Evolutionary conservation across 2,329 filamentous ascomycete genomes (phyloP).

Genomic region (Drechmeria coniospora): DNA sequence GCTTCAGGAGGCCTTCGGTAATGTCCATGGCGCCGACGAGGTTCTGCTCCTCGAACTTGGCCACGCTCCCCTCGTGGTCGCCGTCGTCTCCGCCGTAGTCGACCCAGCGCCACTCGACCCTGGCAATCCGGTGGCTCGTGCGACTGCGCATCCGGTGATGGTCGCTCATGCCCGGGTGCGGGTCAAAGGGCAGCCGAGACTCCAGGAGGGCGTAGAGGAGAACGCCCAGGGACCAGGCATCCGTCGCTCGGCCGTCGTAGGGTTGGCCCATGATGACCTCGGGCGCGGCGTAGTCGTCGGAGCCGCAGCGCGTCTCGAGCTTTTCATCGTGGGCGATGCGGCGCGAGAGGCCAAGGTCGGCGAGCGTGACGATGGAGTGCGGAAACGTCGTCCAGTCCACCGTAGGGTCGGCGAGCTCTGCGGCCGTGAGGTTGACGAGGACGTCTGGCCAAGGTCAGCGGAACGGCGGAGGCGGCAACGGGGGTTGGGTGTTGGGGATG

Average conservation of each 20-base stretch:
- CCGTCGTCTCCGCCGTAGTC: conserved; percentile 71
- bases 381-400: conserved; percentile 62
- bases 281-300: conserved; percentile 91
- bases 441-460: conserved; percentile 49
- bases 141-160: conserved; percentile 61
- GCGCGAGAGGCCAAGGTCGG: conserved; percentile 79
- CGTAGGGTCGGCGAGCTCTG: conserved; percentile 46
- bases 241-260: conserved; percentile 82
- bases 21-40: conserved; percentile 64
- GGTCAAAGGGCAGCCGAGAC: conserved; percentile 84
- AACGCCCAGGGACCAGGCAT: conserved; percentile 92
- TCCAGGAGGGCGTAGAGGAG: conserved; percentile 88
- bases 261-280: conserved; percentile 91
- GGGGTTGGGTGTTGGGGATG: too few species aligned
- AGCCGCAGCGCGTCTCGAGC: conserved; percentile 86
- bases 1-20: conserved; percentile 71
- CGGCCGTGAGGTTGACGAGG: conserved; percentile 65
- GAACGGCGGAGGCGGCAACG: too few species aligned
- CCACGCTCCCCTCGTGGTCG: conserved; percentile 59
- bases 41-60: conserved; percentile 45
- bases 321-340: conserved; percentile 75
- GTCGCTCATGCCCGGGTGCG: conserved; percentile 65
- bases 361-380: conserved; percentile 72
- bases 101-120: conserved; percentile 92
- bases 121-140: conserved; percentile 85